Base-by-base conservation (phyloP, 345 rosid genomes). In the Populus davidiana region DNA sequence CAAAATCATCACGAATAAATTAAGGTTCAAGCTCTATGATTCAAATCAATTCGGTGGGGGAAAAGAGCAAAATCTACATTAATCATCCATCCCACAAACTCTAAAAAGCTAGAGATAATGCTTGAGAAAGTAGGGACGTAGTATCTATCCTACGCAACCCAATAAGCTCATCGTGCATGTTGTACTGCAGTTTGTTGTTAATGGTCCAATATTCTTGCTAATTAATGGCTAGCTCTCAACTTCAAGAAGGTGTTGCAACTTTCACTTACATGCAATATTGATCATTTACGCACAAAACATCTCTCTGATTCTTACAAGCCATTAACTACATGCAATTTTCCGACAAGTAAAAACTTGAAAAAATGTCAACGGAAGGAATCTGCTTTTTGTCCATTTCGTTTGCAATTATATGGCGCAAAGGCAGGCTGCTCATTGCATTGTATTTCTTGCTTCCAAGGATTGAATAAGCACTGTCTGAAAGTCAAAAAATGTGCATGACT, bases 171-270 rank as follows among this genome's bases (percentile, higher is more conserved):
- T 68, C 21, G 74, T 59, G 54, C 68, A n/a, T 23, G 64, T 23
- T 41, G 75, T 52, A 1, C 73, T 52, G 78, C 73, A 70, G 67
- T 73, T 76, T 8, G 29, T 69, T 44, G 71, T 63, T 81, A 33
- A 78, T 80, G 82, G 71, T 80, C 81, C 78, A 23, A 59, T 59
- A 69, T 82, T 71, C 35, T 68, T 49, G 78, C 71, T 72, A 78
- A 78, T 79, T 33, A 33, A 33, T 33, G 36, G 36, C 36, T 33
- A 80, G 36, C 67, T 63, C 74, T 69, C 79, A 77, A 50, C 75
- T 43, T 47, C 77, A 56, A 33, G 33, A 69, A 47, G 29, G 63
- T 54, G 43, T 47, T 31, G 68, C 65, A 71, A 72, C 82, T 71
- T 72, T 72, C 83, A 76, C n/a, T 61, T 36, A 23, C 25, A 59